Evolutionary conservation across 2,329 filamentous ascomycete genomes (phyloP).

Genomic region (Apiospora koreana): DNA sequence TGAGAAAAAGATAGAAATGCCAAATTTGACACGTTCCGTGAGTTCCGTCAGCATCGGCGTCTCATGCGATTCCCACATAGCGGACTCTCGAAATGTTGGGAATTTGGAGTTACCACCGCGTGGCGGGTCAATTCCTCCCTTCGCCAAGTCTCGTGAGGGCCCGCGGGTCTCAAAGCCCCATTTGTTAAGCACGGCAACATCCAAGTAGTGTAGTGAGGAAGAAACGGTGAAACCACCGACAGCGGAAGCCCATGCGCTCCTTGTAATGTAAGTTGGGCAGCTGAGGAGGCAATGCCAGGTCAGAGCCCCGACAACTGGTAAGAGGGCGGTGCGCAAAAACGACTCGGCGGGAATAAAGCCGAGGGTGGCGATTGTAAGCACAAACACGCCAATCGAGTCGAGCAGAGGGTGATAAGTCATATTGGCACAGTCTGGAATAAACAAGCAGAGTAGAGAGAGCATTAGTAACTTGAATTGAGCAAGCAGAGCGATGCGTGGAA

Average conservation of each 20-base stretch:
- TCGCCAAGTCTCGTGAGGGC: background rate
- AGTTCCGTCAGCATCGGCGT: background rate
- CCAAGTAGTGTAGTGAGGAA: background rate
- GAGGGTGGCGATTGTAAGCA: background rate
- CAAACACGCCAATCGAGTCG: background rate
- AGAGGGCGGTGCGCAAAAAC: constrained; percentile 3
- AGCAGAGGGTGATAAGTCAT: background rate
- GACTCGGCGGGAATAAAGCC: background rate
- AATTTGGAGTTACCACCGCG: background rate
- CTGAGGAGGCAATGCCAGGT: constrained; percentile 14
- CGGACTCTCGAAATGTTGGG: background rate
- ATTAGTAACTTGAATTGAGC: too few relatives aligned
- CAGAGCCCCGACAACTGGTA: constrained; percentile 11
- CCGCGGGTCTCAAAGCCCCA: background rate
- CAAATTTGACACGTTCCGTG: constrained; percentile 14
- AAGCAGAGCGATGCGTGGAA: too few relatives aligned
- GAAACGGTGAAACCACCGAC: constrained; percentile 12
- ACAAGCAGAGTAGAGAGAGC: too few relatives aligned
- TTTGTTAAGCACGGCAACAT: background rate
- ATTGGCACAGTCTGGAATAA: too few relatives aligned
- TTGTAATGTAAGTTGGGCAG: constrained; percentile 13
- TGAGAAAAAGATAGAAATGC: constrained; percentile 15
- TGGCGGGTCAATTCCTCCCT: background rate
- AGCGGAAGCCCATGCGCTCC: constrained; percentile 13
- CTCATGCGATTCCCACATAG: background rate